These are phyloP conservation scores for Ustilago trichophora DNA, from an alignment of 1,284 basidiomycete species.

Conservation along the genomic window DNA sequence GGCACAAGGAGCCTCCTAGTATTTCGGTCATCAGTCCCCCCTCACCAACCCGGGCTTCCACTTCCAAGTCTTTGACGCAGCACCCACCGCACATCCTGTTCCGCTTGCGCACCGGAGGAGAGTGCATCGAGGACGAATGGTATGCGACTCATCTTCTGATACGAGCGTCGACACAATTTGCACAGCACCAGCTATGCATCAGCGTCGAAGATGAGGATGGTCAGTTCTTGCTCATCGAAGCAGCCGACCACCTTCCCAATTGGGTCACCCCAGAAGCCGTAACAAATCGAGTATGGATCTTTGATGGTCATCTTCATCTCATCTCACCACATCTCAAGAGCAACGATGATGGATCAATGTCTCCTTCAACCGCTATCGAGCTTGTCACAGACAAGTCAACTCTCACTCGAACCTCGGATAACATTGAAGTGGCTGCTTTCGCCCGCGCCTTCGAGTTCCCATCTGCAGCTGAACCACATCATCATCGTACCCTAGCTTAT, in stretches of 20 bases:
- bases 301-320: conserved; percentile 81
- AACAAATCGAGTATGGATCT: conserved; percentile 92
- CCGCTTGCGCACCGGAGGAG: conserved; percentile 66
- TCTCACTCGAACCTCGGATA: conserved; percentile 71
- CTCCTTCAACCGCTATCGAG: conserved; percentile 38
- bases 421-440: conserved; percentile 42
- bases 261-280: conserved; percentile 93
- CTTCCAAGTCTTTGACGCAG: conserved; percentile 4
- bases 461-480: conserved; percentile 77
- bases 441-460: conserved; percentile 35
- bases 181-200: conserved; percentile 23
- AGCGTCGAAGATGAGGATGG: conserved; percentile 86
- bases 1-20: conserved; percentile 60
- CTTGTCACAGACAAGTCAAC: conserved; percentile 71
- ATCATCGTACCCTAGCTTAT: conserved; percentile 81
- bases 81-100: conserved; percentile 28
- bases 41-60: conserved; percentile 3
- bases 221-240: conserved; percentile 95
- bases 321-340: conserved; percentile 76
- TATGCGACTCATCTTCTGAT: conserved; percentile 80
- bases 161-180: conserved; percentile 15
- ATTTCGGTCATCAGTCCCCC: conserved; percentile 28
- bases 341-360: conserved; percentile 71
- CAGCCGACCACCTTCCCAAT: conserved; percentile 84
- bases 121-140: conserved; percentile 96